A percentile compares a stretch with the other conserved stretches of the same genome.
These are phyloP conservation scores for Fagopyrum tataricum DNA, from an alignment of 148 eudicot genomes.

Conservation along the genomic window DNA sequence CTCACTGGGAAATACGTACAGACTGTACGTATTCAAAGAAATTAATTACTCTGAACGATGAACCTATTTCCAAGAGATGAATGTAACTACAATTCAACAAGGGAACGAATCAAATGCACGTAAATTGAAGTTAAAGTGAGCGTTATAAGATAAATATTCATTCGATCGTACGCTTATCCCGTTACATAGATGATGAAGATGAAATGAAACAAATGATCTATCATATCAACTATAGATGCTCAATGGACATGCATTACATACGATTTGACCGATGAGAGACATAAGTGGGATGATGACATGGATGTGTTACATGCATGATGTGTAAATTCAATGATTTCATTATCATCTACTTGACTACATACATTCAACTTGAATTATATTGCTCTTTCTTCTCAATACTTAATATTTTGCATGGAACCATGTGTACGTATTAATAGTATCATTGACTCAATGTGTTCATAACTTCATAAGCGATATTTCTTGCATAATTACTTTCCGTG, in stretches of 20 bases:
- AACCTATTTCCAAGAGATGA: no score
- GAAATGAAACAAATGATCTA: slow-evolving; percentile 3
- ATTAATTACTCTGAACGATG: neutral
- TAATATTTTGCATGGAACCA: neutral
- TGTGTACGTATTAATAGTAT: neutral
- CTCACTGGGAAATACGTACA: neutral
- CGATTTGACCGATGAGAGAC: slow-evolving; percentile 1
- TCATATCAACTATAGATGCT: neutral
- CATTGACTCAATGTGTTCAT: neutral
- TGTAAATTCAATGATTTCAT: neutral
- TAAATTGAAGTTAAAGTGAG: no score
- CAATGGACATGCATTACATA: neutral
- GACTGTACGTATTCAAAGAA: neutral
- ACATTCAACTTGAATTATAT: neutral
- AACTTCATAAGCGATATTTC: neutral
- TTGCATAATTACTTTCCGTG: no score
- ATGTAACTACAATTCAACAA: no score
- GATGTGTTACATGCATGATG: neutral
- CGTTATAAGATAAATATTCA: no score
- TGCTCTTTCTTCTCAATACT: neutral
- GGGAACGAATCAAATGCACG: no score
- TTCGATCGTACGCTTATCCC: no score
- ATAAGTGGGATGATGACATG: slow-evolving; percentile 9
- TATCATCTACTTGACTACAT: slow-evolving; percentile 1
- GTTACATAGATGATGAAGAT: no score